Conservation (phyloP, 768 basidiomycete genomes). For the Termitomyces sp. region DNA sequence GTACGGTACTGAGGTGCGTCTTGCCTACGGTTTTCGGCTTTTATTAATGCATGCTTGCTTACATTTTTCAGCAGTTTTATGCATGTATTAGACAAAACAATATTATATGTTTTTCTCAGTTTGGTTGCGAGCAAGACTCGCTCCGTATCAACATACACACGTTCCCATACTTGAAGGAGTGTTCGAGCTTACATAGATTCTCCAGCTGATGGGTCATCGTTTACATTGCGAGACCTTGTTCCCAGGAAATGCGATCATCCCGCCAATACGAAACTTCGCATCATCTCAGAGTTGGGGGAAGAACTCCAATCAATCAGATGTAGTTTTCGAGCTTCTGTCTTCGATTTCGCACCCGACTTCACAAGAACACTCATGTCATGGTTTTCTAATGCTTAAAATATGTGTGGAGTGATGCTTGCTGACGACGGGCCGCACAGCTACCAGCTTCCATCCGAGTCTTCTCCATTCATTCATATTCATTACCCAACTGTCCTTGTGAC, state of each 20-base stretch:
- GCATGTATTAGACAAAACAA: too few species aligned
- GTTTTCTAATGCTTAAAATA: not conserved
- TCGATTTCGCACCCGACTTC: not conserved
- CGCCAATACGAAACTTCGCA: not conserved
- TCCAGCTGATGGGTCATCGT: not conserved
- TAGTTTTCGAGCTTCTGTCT: not conserved
- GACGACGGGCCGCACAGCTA: not conserved
- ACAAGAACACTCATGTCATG: not conserved
- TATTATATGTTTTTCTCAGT: too few species aligned
- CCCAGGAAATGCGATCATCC: not conserved
- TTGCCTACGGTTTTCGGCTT: too few species aligned
- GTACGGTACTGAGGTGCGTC: too few species aligned
- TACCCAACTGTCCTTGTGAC: not conserved
- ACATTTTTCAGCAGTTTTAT: too few species aligned
- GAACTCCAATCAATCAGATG: not conserved
- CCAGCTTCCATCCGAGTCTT: not conserved
- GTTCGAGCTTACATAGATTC: not conserved
- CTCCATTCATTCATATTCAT: not conserved
- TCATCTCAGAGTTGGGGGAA: not conserved
- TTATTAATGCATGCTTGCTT: too few species aligned
- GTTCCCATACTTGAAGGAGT: not conserved
- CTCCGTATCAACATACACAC: too few species aligned
- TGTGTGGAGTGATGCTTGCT: not conserved
- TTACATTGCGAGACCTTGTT: not conserved
- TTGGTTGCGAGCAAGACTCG: too few species aligned